Evolutionary conservation across 2,329 filamentous ascomycete genomes (phyloP).

Genomic region (Tolypocladium cylindrosporum): DNA sequence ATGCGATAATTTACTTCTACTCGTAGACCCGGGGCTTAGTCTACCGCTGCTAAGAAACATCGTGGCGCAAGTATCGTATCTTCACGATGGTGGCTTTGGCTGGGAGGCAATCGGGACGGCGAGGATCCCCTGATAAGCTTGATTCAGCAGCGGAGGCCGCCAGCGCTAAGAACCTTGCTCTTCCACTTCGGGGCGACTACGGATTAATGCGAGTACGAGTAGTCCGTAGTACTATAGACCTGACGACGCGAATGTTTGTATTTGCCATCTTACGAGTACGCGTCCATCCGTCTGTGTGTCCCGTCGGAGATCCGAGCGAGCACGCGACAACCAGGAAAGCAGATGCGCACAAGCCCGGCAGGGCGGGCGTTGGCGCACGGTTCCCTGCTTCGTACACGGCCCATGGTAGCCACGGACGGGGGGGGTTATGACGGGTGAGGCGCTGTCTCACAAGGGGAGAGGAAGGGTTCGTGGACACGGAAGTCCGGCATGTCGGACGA

Average conservation of each 20-base stretch:
- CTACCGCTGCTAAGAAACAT: too few relatives aligned
- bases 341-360: too few relatives aligned
- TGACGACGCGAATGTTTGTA: too few relatives aligned
- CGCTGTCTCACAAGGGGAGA: background rate
- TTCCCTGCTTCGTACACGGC: background rate
- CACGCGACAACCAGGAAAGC: too few relatives aligned
- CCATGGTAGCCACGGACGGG: background rate
- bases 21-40: too few relatives aligned
- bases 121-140: background rate
- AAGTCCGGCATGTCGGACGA: background rate
- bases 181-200: background rate
- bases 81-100: too few relatives aligned
- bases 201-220: background rate
- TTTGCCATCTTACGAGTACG: background rate
- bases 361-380: too few relatives aligned
- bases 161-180: background rate
- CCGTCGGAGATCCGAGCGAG: too few relatives aligned
- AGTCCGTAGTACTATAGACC: background rate
- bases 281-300: too few relatives aligned
- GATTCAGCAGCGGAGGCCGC: background rate
- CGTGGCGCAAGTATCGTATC: too few relatives aligned
- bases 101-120: too few relatives aligned
- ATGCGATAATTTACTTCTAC: too few relatives aligned
- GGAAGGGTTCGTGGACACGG: background rate
- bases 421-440: background rate